Evolutionary conservation across 306 rosid genomes (phyloP).

Genomic region (Vigna radiata): DNA sequence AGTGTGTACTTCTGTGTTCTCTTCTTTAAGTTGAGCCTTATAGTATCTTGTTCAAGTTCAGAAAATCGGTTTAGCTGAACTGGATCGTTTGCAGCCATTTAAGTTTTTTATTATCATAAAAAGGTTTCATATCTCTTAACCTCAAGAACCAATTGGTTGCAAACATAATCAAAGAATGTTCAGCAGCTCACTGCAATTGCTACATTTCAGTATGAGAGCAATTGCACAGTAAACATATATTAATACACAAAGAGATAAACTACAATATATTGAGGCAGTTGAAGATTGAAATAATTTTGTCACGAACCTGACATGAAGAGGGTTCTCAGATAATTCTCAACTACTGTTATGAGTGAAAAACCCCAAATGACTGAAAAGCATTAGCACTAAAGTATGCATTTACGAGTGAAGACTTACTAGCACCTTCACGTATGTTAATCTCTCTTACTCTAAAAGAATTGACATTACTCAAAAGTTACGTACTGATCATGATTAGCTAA

Average conservation of each 20-base stretch:
- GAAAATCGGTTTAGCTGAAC: background rate
- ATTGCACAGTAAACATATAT: background rate
- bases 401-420: background rate
- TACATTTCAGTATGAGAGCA: background rate
- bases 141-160: background rate
- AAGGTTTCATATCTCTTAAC: background rate
- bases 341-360: background rate
- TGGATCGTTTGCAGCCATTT: background rate
- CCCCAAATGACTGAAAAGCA: background rate
- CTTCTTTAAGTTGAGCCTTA: constrained; percentile 1
- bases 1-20: constrained; percentile 5
- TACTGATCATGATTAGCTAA: background rate
- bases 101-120: background rate
- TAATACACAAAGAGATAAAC: too few relatives aligned
- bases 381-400: background rate
- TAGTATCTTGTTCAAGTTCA: background rate
- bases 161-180: constrained; percentile 7
- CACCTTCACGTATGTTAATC: background rate
- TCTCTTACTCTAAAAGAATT: background rate
- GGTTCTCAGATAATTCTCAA: too few relatives aligned
- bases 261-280: too few relatives aligned
- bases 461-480: background rate
- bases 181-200: background rate
- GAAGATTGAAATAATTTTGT: constrained; percentile 14
- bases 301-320: too few relatives aligned